Conservation (phyloP, 106 monocot genomes). For the Dendrobium nobile region DNA sequence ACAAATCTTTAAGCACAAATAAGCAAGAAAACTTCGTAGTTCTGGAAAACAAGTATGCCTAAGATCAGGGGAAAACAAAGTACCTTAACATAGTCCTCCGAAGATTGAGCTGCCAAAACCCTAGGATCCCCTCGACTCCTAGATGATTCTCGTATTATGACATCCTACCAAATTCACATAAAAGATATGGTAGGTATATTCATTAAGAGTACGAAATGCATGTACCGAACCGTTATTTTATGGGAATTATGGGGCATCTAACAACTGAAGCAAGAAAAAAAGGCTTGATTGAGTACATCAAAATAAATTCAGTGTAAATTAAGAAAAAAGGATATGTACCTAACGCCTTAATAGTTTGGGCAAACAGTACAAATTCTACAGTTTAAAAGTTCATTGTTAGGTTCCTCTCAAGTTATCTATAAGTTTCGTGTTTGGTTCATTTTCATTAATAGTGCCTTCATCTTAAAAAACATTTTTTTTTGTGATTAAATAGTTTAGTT, state of each 20-base stretch:
- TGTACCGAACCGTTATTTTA: background rate
- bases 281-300: background rate
- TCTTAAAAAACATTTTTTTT: too few relatives aligned
- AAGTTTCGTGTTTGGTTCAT: background rate
- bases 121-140: constrained; percentile 59
- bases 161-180: constrained; percentile 47
- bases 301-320: background rate
- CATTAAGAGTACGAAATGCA: background rate
- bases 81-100: constrained; percentile 73
- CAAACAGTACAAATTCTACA: background rate
- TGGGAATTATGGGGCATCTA: background rate
- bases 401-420: background rate
- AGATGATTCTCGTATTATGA: constrained; percentile 67
- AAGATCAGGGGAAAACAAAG: background rate
- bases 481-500: too few relatives aligned
- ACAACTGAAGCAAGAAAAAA: background rate
- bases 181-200: background rate
- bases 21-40: background rate
- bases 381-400: background rate
- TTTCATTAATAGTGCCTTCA: too few relatives aligned
- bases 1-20: background rate
- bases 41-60: background rate
- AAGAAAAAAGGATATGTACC: background rate
- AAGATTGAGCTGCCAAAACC: constrained; percentile 51
- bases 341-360: too few relatives aligned